phyloP scores from a whole-genome alignment of 1,284 basidiomycete species.

The Cryptococcus sp. region DNA sequence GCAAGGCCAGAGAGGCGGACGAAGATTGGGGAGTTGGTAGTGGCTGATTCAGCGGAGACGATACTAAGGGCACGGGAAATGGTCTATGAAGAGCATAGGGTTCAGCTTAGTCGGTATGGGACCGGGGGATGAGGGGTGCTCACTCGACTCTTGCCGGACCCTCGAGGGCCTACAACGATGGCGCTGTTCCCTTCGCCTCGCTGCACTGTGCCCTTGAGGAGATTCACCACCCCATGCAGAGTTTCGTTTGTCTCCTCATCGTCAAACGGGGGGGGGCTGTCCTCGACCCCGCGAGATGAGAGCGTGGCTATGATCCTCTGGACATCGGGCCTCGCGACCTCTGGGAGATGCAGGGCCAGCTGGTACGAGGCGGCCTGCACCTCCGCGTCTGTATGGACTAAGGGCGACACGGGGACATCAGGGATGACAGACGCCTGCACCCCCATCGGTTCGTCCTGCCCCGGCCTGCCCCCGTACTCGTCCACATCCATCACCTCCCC shows the following conservation, averaged over 20 bases:
- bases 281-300: constrained; percentile 19
- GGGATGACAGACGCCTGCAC: constrained; percentile 13
- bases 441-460: constrained; percentile 15
- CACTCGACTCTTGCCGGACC: constrained; percentile 78
- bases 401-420: constrained; percentile 7
- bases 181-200: constrained; percentile 89
- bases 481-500: constrained; percentile 11
- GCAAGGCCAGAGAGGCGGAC: constrained; percentile 80
- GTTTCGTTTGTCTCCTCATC: constrained; percentile 45
- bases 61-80: constrained; percentile 38
- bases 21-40: constrained; percentile 57
- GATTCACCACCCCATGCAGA: constrained; percentile 53
- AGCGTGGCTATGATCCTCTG: constrained; percentile 30
- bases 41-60: constrained; percentile 42
- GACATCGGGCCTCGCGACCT: constrained; percentile 20
- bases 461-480: constrained; percentile 23
- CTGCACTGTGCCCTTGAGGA: constrained; percentile 67
- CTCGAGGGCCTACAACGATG: constrained; percentile 73
- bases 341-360: constrained; percentile 11
- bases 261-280: constrained; percentile 23
- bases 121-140: constrained; percentile 31
- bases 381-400: too few relatives aligned
- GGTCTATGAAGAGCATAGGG: constrained; percentile 28
- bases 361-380: too few relatives aligned
- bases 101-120: background rate